These are phyloP conservation scores for Sporopachydermia lactativora DNA, from an alignment of 805 yeast genomes.

Conservation along the genomic window DNA sequence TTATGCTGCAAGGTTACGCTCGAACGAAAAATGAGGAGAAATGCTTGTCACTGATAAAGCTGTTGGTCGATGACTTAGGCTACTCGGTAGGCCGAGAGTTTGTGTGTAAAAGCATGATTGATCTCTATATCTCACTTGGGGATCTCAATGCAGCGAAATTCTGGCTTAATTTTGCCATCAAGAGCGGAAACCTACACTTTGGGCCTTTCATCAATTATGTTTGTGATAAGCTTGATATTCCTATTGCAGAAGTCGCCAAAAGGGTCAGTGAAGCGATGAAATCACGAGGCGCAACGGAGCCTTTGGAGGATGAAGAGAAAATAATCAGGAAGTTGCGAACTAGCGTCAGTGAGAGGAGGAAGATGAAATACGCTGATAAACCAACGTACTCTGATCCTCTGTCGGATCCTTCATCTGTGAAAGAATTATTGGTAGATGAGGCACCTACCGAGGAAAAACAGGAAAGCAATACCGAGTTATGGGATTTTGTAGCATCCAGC, in stretches of 20 bases:
- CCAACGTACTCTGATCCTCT: too few species aligned
- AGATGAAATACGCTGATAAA: too few species aligned
- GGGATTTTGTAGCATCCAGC: too few species aligned
- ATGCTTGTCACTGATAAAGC: background rate
- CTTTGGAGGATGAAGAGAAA: too few species aligned
- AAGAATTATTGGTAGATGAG: too few species aligned
- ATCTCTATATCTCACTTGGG: background rate
- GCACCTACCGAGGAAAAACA: too few species aligned
- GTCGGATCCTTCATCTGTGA: too few species aligned
- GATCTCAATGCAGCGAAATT: background rate
- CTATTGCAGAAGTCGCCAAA: background rate
- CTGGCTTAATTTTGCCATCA: background rate
- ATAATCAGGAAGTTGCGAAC: too few species aligned
- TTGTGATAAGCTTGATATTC: background rate
- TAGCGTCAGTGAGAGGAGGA: too few species aligned
- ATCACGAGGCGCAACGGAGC: too few species aligned
- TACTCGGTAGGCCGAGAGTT: too few species aligned
- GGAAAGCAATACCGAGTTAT: too few species aligned
- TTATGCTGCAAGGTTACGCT: background rate
- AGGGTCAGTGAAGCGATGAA: background rate
- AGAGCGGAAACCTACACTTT: background rate
- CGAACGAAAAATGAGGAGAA: background rate
- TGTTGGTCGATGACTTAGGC: background rate
- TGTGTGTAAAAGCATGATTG: background rate
- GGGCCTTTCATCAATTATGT: background rate